Evolutionary conservation across 129 eudicot species (phyloP).

Genomic region (Flaveria linearis): DNA sequence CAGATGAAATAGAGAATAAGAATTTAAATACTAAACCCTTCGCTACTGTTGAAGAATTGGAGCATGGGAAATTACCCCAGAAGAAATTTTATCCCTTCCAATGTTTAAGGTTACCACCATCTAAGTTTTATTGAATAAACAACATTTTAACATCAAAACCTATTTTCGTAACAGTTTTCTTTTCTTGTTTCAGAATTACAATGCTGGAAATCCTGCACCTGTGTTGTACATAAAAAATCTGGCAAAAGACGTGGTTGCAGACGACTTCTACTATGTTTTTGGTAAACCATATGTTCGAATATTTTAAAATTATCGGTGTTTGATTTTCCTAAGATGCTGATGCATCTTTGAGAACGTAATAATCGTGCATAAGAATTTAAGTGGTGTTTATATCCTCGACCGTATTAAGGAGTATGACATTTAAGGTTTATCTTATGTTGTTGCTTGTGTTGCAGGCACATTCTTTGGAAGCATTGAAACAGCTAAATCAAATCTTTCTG

Average conservation of each 20-base stretch:
- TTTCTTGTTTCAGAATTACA: conserved; percentile 67
- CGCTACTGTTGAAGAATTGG: conserved; percentile 69
- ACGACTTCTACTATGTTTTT: conserved; percentile 80
- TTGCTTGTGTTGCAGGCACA: conserved; percentile 56
- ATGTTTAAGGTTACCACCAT: conserved; percentile 78
- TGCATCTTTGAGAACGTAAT: not conserved
- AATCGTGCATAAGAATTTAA: not conserved
- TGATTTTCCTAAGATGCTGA: conserved; percentile 6
- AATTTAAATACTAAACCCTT: conserved; percentile 37
- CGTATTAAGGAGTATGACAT: not conserved
- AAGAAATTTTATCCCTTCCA: conserved; percentile 87
- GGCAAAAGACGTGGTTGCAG: conserved; percentile 82
- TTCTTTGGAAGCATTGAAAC: conserved; percentile 72
- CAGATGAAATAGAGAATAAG: conserved; percentile 30
- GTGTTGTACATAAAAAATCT: conserved; percentile 88
- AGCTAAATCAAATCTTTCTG: conserved; percentile 60
- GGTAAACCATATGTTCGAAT: conserved; percentile 43
- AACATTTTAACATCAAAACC: not conserved
- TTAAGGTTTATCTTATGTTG: conserved; percentile 21
- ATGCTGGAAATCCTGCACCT: conserved; percentile 77
- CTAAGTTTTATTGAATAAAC: not conserved
- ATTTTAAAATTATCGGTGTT: not conserved
- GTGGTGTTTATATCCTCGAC: not conserved
- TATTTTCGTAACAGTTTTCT: not conserved
- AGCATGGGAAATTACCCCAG: conserved; percentile 80